These are phyloP conservation scores for Meyerozyma sp. DNA, from an alignment of 1,139 yeast genomes.

Conservation along the genomic window DNA sequence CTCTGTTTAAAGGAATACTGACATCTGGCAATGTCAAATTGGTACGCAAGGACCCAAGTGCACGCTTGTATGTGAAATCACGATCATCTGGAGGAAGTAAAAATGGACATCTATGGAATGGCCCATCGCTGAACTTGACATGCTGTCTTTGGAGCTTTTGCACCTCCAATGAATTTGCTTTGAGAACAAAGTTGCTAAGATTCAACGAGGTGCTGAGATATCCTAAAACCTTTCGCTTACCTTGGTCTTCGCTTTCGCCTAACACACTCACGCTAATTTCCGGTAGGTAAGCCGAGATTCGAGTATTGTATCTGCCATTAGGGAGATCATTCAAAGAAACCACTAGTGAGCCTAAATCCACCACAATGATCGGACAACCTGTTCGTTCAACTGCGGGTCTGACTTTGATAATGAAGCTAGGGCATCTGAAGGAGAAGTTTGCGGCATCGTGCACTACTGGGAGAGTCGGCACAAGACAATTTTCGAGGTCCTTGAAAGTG, in stretches of 20 bases:
- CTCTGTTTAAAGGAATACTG: conserved; percentile 48
- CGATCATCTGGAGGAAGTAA: conserved; percentile 48
- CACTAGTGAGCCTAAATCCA: conserved; percentile 33
- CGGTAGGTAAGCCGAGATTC: conserved; percentile 49
- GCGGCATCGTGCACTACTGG: conserved; percentile 67
- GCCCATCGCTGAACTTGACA: conserved; percentile 68
- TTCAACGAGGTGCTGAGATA: conserved; percentile 49
- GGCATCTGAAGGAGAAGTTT: conserved; percentile 46
- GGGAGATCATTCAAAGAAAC: conserved; percentile 64
- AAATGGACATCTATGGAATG: conserved; percentile 76
- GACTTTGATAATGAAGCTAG: conserved; percentile 24
- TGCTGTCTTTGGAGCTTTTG: conserved; percentile 59
- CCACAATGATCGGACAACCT: conserved; percentile 15
- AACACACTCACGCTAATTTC: conserved; percentile 30
- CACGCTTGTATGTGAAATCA: conserved; percentile 38
- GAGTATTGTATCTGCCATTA: conserved; percentile 57
- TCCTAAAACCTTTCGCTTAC: conserved; percentile 17
- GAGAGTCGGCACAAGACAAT: conserved; percentile 54
- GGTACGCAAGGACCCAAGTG: conserved; percentile 51
- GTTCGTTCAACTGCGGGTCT: conserved; percentile 12
- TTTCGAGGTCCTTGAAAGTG: conserved; percentile 71
- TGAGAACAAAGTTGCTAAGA: conserved; percentile 56
- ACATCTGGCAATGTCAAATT: conserved; percentile 63
- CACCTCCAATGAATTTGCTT: conserved; percentile 42
- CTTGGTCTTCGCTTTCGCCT: conserved; percentile 11